These are phyloP conservation scores for Martiniozyma asiatica DNA, from an alignment of 1,139 yeast species.

Conservation along the genomic window DNA sequence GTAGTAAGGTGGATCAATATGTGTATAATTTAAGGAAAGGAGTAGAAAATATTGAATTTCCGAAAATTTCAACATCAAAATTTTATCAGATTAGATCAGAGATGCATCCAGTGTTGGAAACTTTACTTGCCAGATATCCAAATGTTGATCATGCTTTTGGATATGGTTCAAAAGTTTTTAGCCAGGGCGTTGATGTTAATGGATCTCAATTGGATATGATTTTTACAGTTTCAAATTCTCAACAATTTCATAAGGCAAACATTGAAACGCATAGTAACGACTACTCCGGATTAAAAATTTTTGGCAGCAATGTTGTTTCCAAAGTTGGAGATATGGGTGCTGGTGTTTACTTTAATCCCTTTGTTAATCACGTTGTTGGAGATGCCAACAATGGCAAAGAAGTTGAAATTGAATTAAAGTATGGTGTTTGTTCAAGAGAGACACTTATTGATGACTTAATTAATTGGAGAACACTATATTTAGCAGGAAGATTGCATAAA, in stretches of 20 bases:
- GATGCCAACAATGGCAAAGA: constrained; percentile 21
- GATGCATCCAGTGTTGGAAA: too few relatives aligned
- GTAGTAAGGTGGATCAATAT: too few relatives aligned
- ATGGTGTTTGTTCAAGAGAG: constrained; percentile 68
- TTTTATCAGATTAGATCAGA: too few relatives aligned
- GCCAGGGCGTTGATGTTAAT: constrained; percentile 49
- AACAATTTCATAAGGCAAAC: constrained; percentile 66
- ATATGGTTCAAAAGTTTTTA: constrained; percentile 90
- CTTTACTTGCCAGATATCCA: too few relatives aligned
- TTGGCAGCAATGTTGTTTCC: constrained; percentile 52
- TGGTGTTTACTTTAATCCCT: constrained; percentile 91
- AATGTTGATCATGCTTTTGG: constrained; percentile 87
- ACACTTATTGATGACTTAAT: constrained; percentile 54
- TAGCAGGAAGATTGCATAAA: constrained; percentile 90
- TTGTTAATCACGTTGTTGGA: constrained; percentile 59
- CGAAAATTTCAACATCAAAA: too few relatives aligned
- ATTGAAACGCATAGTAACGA: constrained; percentile 56
- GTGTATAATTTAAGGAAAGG: too few relatives aligned
- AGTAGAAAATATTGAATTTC: too few relatives aligned
- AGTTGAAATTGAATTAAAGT: constrained; percentile 46
- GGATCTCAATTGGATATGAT: constrained; percentile 78
- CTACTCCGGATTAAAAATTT: constrained; percentile 53
- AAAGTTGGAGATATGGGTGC: constrained; percentile 66
- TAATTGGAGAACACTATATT: constrained; percentile 74
- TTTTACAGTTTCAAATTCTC: constrained; percentile 67